These are phyloP conservation scores for Triticum aestivum DNA, from an alignment of 176 grass and related monocot species.

Conservation along the genomic window DNA sequence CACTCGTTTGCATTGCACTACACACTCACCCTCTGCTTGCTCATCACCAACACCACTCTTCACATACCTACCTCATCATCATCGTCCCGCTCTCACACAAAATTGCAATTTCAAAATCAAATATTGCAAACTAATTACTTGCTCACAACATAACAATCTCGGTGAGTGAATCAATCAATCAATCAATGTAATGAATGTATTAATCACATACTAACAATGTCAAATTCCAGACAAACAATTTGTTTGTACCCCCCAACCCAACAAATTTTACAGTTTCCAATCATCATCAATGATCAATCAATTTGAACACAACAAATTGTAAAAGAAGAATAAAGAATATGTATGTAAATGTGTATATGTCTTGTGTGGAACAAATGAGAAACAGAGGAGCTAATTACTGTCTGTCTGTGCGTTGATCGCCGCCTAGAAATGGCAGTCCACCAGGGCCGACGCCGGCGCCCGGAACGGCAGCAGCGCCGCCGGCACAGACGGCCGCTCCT, in stretches of 20 bases:
- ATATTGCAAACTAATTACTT: no score
- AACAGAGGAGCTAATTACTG: constrained; percentile 21
- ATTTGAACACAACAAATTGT: constrained; percentile 40
- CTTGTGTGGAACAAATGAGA: background rate
- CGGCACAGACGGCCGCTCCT: background rate
- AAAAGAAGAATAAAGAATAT: constrained; percentile 9
- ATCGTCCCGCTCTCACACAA: background rate
- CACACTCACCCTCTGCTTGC: constrained; percentile 24
- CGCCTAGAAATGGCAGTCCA: constrained; percentile 86
- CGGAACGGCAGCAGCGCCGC: constrained; percentile 24
- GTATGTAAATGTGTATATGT: background rate
- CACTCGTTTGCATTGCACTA: constrained; percentile 34
- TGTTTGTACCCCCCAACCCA: constrained; percentile 19
- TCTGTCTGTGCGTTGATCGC: background rate
- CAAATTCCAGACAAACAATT: background rate
- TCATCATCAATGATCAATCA: background rate
- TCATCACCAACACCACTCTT: background rate
- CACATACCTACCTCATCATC: background rate
- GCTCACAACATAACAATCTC: no score
- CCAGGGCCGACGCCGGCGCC: constrained; percentile 47
- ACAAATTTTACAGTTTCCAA: constrained; percentile 47
- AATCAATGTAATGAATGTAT: background rate
- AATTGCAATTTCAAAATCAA: background rate
- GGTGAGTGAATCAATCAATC: constrained; percentile 27
- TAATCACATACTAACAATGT: constrained; percentile 17